Base-by-base conservation (phyloP, 2,329 filamentous ascomycete genomes). In the Cladophialophora chaetospira region DNA sequence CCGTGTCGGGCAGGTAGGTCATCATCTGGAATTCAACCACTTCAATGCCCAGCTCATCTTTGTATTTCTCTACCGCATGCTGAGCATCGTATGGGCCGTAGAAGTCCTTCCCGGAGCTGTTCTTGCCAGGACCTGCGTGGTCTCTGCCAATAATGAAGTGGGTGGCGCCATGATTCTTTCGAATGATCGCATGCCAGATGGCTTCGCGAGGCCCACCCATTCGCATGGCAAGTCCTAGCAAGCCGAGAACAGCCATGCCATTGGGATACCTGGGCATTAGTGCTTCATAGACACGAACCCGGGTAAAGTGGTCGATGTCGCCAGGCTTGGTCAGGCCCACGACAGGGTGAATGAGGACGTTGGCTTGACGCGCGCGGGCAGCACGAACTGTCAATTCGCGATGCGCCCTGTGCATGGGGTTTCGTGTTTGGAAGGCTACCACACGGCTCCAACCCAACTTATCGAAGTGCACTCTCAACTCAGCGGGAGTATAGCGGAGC, bases 11-110 rank as follows among this genome's bases (percentile, higher is more conserved):
- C 58, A 97, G 88, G 79, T 97, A 99, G 63, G 95, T 97, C 88
- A 99, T 96, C 85, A 95, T 91, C 81, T 97, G 93, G 88, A 99
- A 99, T 66, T 94, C 91, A 64, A 99, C 94, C 71, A 99, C 94
- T 80, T 97, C 91, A 71, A 99, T 99, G 69, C 93, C 94, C 61
- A 99, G 89, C 83, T 99, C 94, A 65, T 91, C 86, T 71, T 87
- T 88, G 85, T 97, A 96, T 81, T 96, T 91, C 82, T 97, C 91
- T 58, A 99, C 92, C 23, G 92, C 90, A 70, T 93, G 83, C 81
- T 99, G 94, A 10, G 94, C 94, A 70, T 99, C 94, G 75, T 99
- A 99, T 28, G 94, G 92, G 49, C 94, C 94, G 77, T 99, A 99
- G 80, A 97, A 95, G 73, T 99, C 94, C 69, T 89, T 86, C 58